A percentile compares a stretch with the other conserved stretches of the same genome.
These are phyloP conservation scores for Boletus insuetus DNA, from an alignment of 768 basidiomycete genomes.

Conservation along the genomic window DNA sequence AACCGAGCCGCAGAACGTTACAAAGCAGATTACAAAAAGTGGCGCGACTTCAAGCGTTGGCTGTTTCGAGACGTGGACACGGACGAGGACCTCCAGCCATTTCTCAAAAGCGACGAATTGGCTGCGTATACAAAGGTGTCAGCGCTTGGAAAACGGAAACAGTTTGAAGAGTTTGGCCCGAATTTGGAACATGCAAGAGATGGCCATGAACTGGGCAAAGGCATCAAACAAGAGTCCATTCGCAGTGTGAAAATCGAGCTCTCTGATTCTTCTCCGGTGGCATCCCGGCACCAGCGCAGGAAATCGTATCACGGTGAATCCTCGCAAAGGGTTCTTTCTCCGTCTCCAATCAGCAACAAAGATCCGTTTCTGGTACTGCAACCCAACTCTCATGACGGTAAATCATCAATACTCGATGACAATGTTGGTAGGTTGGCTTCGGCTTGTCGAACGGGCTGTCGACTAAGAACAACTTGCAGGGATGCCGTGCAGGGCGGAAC, in stretches of 20 bases:
- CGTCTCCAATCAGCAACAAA: slow-evolving; percentile 1
- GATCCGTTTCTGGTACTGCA: slow-evolving; percentile 8
- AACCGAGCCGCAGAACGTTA: slow-evolving; percentile 47
- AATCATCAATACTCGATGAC: not conserved
- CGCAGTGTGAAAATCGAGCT: not conserved
- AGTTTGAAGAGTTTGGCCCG: slow-evolving; percentile 20
- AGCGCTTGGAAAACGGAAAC: slow-evolving; percentile 28
- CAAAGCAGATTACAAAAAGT: slow-evolving; percentile 52
- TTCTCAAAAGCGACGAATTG: slow-evolving; percentile 30
- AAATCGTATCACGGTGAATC: slow-evolving; percentile 19
- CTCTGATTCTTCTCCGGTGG: not conserved
- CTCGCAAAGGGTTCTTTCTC: slow-evolving; percentile 3
- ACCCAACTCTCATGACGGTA: not conserved
- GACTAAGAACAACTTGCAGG: slow-evolving; percentile 10
- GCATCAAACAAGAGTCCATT: slow-evolving; percentile 2
- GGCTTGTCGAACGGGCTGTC: not conserved
- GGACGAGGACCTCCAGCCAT: slow-evolving; percentile 27
- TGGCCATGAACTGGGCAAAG: slow-evolving; percentile 5
- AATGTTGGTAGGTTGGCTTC: slow-evolving; percentile 12
- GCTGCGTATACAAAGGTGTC: slow-evolving; percentile 22
- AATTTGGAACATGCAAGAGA: slow-evolving; percentile 4
- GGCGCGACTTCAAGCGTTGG: slow-evolving; percentile 46
- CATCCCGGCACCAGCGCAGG: slow-evolving; percentile 10
- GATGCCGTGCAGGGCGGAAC: slow-evolving; percentile 8
- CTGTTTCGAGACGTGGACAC: slow-evolving; percentile 35